Conservation (phyloP, 1,284 basidiomycete genomes). For the Ganoderma resinaceum region DNA sequence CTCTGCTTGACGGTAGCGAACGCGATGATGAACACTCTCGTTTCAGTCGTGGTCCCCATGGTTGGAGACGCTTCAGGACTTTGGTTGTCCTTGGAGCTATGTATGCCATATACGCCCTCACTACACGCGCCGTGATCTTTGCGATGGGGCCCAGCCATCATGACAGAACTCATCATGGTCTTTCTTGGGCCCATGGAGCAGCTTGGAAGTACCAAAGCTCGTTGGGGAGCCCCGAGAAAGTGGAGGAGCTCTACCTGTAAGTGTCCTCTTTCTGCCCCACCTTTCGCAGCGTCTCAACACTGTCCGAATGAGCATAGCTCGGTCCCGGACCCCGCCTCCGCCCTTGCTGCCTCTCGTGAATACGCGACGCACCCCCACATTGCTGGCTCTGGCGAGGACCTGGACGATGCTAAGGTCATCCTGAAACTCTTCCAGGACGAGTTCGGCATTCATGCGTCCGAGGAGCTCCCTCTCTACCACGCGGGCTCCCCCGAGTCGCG, state of each 20-base stretch:
- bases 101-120: slow-evolving; percentile 13
- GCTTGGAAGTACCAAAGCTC: not conserved
- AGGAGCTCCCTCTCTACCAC: slow-evolving; percentile 57
- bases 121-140: not conserved
- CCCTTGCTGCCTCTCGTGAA: slow-evolving; percentile 59
- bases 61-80: slow-evolving; percentile 9
- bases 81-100: slow-evolving; percentile 8
- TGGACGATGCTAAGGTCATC: slow-evolving; percentile 68
- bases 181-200: slow-evolving; percentile 24
- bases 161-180: not conserved
- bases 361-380: slow-evolving; percentile 77
- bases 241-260: slow-evolving; percentile 38
- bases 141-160: not conserved
- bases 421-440: slow-evolving; percentile 69
- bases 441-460: slow-evolving; percentile 56
- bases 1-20: slow-evolving; percentile 1
- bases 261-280: slow-evolving; percentile 3
- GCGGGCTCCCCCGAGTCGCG: slow-evolving; percentile 73
- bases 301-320: slow-evolving; percentile 46
- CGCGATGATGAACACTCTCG: slow-evolving; percentile 1
- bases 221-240: slow-evolving; percentile 19
- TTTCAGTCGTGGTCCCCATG: not conserved
- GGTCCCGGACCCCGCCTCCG: slow-evolving; percentile 62
- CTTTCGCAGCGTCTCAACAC: not conserved
- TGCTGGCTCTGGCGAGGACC: slow-evolving; percentile 72